Base-by-base conservation (phyloP, 1,284 basidiomycete genomes). In the Butyriboletus appendiculatus region DNA sequence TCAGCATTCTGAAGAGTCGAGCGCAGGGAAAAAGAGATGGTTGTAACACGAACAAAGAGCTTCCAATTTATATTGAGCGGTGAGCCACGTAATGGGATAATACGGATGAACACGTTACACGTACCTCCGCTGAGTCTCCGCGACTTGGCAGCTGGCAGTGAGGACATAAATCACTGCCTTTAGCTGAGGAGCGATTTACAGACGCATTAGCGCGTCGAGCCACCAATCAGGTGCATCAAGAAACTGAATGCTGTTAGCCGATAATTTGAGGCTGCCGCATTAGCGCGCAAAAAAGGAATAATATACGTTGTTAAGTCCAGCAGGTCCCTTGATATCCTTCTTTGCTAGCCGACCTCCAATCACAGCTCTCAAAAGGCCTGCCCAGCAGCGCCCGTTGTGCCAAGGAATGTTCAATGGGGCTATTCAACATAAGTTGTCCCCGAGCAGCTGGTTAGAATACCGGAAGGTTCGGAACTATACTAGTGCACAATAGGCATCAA, bases 1-100 rank as follows among this genome's bases (percentile, higher is more conserved):
- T 69, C 3, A 70, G 58, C 67, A 71, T 69, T 46, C 26, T 51
- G 48, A 42, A 34, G 37, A 48, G 35, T 44, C 11, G 16, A 40
- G 10, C 20, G 30, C 18, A 6, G 28, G 30, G 5, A 34, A 28
- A n/a, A 51, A 42, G 26, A 18, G 34, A 37, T 26, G 22, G 6
- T 32, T 20, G 12, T 7, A 28, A 20, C 9, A 8, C 1, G 7
- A n/a, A 26, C n/a, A 11, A 20, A n/a, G 15, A 20, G 2, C 34
- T 18, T 35, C 3, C 8, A 24, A 42, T 60, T 62, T 66, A 67
- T 66, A 59, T 5, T 11, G 38, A 39, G 14, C 16, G 7, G 10
- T 18, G 28, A 5, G n/a, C n/a, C n/a, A 12, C 16, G n/a, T 32
- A 26, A 49, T 26, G 4, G 22, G 33, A 22, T 9, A 28, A 30